phyloP scores from a whole-genome alignment of 1,284 basidiomycete genomes.

The Apiotrichum siamense region DNA sequence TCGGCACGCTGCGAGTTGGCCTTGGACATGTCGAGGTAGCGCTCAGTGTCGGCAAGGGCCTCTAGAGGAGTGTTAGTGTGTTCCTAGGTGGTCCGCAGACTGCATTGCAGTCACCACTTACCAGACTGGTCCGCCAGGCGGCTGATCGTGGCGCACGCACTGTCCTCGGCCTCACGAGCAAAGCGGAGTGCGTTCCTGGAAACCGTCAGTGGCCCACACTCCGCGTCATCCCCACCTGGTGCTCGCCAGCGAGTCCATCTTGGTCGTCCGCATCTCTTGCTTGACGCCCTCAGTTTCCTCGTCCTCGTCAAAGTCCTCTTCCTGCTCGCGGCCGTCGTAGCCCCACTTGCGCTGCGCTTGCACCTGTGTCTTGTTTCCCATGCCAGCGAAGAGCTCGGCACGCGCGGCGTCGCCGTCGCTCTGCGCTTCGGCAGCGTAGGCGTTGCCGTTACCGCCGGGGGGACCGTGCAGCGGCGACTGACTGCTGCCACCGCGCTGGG shows the following conservation, averaged over 20 bases:
- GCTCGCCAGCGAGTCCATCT: constrained; percentile 87
- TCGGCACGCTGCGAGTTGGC: constrained; percentile 81
- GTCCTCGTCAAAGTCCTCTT: constrained; percentile 70
- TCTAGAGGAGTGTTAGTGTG: constrained; percentile 33
- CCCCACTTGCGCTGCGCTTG: constrained; percentile 52
- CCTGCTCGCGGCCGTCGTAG: constrained; percentile 42
- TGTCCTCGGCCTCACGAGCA: constrained; percentile 93
- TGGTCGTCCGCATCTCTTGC: constrained; percentile 79
- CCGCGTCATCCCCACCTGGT: constrained; percentile 53
- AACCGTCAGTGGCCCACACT: not conserved
- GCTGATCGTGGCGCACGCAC: constrained; percentile 75
- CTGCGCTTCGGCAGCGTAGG: not conserved
- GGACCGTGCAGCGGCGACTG: not conserved
- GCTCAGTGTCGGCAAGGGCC: constrained; percentile 84
- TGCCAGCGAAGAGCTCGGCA: constrained; percentile 52
- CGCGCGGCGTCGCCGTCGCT: constrained; percentile 56
- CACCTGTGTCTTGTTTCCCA: constrained; percentile 42
- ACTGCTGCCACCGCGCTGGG: constrained; percentile 48
- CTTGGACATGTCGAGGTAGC: constrained; percentile 89
- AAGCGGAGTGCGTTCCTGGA: constrained; percentile 80
- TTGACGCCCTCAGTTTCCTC: constrained; percentile 97
- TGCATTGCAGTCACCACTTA: constrained; percentile 43
- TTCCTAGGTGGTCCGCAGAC: not conserved
- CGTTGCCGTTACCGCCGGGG: too few relatives aligned
- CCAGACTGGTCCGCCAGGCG: constrained; percentile 94